Conservation (phyloP, 768 basidiomycete genomes). For the Collybiopsis confluens region DNA sequence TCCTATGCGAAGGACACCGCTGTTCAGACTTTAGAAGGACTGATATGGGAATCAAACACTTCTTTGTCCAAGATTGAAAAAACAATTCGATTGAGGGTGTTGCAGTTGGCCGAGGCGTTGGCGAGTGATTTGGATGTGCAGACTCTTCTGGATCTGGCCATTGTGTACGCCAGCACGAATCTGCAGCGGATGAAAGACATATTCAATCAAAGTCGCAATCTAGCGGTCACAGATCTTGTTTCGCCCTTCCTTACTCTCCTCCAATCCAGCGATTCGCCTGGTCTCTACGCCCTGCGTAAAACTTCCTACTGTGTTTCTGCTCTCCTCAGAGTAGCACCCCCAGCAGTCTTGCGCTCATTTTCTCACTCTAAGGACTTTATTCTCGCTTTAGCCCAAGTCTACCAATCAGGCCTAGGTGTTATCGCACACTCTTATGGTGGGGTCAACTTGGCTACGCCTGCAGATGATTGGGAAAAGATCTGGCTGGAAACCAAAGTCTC, state of each 20-base stretch:
- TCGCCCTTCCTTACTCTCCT: slow-evolving; percentile 55
- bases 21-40: slow-evolving; percentile 41
- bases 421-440: slow-evolving; percentile 64
- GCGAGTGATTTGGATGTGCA: slow-evolving; percentile 44
- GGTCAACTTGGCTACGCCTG: slow-evolving; percentile 27
- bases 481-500: slow-evolving; percentile 74
- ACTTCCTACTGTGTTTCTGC: slow-evolving; percentile 50
- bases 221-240: slow-evolving; percentile 41
- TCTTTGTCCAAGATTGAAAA: slow-evolving; percentile 34
- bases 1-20: slow-evolving; percentile 59
- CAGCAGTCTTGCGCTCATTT: slow-evolving; percentile 47
- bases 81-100: slow-evolving; percentile 40
- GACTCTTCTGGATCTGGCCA: slow-evolving; percentile 58
- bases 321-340: slow-evolving; percentile 49
- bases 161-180: slow-evolving; percentile 47
- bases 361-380: slow-evolving; percentile 48
- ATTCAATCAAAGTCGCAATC: slow-evolving; percentile 29
- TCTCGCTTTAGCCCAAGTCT: slow-evolving; percentile 52
- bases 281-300: slow-evolving; percentile 64
- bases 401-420: slow-evolving; percentile 52
- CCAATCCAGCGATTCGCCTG: slow-evolving; percentile 34
- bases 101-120: slow-evolving; percentile 56
- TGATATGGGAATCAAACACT: slow-evolving; percentile 50
- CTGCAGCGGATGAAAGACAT: slow-evolving; percentile 40
- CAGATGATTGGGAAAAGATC: slow-evolving; percentile 66